Evolutionary conservation across 371 early-diverging fungal species (phyloP), one percentile per base, ranked within the genome.

Genomic region (Sporodiniella umbellata): DNA sequence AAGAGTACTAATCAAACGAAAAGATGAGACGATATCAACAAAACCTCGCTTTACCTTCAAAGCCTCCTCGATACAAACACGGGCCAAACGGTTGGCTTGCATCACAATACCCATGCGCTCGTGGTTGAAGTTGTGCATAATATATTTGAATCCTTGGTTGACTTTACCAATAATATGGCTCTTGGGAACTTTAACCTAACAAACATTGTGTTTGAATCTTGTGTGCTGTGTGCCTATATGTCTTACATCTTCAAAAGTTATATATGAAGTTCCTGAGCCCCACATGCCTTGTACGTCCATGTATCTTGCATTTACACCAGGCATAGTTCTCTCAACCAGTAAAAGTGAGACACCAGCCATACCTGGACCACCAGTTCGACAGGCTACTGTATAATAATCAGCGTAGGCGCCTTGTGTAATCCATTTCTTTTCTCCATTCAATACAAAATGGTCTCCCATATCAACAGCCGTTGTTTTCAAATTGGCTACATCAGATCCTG

Each of bases 341-440:
- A 94, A 48, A 5, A 94, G 62, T 4, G 87, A 87, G 26, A 94
- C 69, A 25, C 93, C 93, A 33, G 76, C 79, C 88, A 91, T 91
- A n/a, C 93, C 93, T 10, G 72, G 72, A 21, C 80, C 87, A 31
- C 92, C 92, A 2, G 93, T 94, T 45, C 85, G 75, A 33, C 79
- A 89, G 37, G 84, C 88, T 26, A 70, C 69, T 0, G 81, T 81
- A 54, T 83, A 84, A 58, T 72, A 86, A 43, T 92, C 88, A 12
- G 92, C 89, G 68, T 84, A 91, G 0, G 82, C 83, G 49, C 94
- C 94, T 62, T 91, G 90, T 51, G 94, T 92, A 44, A 85, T 85
- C 83, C 87, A 88, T 68, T 91, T 91, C 81, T 93, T 93, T 65
- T 91, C 91, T 40, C 92, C 90, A 51, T 90, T 90, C 37, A 90